Evolutionary conservation across 768 basidiomycete genomes (phyloP).

Genomic region (Boletus subcaerulescens): DNA sequence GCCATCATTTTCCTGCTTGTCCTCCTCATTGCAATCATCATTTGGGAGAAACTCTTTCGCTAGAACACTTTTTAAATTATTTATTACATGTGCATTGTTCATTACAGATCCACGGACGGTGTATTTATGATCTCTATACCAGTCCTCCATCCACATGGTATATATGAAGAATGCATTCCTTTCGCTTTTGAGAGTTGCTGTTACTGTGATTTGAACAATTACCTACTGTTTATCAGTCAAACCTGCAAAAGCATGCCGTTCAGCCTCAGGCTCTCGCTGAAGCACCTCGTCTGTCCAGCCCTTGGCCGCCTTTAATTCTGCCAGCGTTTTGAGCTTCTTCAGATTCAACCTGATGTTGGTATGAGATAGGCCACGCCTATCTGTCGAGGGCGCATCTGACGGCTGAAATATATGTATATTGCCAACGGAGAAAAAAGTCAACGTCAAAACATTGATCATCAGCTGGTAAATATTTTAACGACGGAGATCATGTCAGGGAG

Average conservation of each 20-base stretch:
- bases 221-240: conserved; percentile 27
- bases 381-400: conserved; percentile 10
- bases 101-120: conserved; percentile 12
- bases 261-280: neutral
- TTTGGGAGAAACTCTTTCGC: conserved; percentile 72
- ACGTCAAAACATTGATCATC: conserved; percentile 10
- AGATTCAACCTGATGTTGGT: conserved; percentile 24
- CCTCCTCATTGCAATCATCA: conserved; percentile 74
- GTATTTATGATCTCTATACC: conserved; percentile 29
- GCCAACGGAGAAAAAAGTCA: conserved; percentile 13
- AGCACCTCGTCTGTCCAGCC: conserved; percentile 25
- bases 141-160: conserved; percentile 21
- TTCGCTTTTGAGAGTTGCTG: neutral
- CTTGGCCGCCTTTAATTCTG: conserved; percentile 5
- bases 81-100: conserved; percentile 18
- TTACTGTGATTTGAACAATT: neutral
- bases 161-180: conserved; percentile 37
- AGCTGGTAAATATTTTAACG: conserved; percentile 4
- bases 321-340: conserved; percentile 9
- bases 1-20: conserved; percentile 85
- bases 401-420: conserved; percentile 20
- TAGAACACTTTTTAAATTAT: conserved; percentile 19
- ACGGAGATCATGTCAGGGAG: neutral
- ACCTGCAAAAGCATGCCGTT: conserved; percentile 27
- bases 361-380: conserved; percentile 20